Conservation (phyloP, 2,329 filamentous ascomycete species). For the Scytalidium lignicola region DNA sequence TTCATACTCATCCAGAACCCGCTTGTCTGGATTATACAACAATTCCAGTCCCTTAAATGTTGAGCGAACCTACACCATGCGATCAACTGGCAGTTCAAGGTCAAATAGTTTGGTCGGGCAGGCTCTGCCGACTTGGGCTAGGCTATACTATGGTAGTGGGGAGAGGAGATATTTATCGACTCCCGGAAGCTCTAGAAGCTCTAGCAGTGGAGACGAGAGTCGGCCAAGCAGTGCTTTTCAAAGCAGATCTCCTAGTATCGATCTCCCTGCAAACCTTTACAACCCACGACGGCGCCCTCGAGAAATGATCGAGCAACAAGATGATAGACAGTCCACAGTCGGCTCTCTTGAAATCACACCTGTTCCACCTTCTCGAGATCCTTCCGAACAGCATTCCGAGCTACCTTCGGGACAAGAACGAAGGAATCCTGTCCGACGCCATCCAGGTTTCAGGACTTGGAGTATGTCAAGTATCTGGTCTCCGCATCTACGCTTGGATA, state of each 20-base stretch:
- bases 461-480: slow-evolving; percentile 67
- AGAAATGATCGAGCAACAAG: slow-evolving; percentile 27
- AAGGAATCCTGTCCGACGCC: slow-evolving; percentile 23
- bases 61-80: slow-evolving; percentile 26
- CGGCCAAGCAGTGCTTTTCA: slow-evolving; percentile 39
- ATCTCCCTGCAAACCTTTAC: slow-evolving; percentile 41
- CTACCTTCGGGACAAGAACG: slow-evolving; percentile 15
- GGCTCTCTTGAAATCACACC: slow-evolving; percentile 42
- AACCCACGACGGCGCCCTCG: slow-evolving; percentile 38
- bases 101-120: slow-evolving; percentile 37
- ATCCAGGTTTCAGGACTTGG: slow-evolving; percentile 31
- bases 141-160: slow-evolving; percentile 66
- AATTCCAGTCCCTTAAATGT: slow-evolving; percentile 22
- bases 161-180: slow-evolving; percentile 47
- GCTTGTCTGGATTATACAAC: slow-evolving; percentile 47
- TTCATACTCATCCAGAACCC: slow-evolving; percentile 47
- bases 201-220: slow-evolving; percentile 33
- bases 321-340: slow-evolving; percentile 25
- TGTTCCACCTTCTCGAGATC: slow-evolving; percentile 10
- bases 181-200: slow-evolving; percentile 25
- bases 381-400: background rate
- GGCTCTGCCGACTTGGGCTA: slow-evolving; percentile 41
- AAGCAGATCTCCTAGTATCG: slow-evolving; percentile 44
- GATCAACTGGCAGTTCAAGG: slow-evolving; percentile 33
- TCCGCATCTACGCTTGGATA: slow-evolving; percentile 64